Evolutionary conservation across 2,329 filamentous ascomycete genomes (phyloP).

Genomic region (Lachnellula suecica): DNA sequence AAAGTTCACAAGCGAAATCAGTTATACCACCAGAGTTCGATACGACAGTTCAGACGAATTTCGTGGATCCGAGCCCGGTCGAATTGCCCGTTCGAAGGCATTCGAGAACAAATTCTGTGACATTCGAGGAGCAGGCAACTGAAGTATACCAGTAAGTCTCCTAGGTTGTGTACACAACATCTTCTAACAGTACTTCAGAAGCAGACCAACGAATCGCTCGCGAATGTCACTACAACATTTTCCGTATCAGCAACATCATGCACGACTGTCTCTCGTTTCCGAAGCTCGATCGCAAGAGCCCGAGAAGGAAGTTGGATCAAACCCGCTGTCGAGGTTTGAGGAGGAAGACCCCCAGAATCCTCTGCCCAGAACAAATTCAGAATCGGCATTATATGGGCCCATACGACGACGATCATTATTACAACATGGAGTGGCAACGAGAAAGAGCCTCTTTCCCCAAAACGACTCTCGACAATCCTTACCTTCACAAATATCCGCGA

Average conservation of each 20-base stretch:
- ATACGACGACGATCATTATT: conserved; percentile 31
- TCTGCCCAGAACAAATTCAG: conserved; percentile 19
- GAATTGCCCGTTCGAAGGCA: conserved; percentile 5
- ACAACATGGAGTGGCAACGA: conserved; percentile 33
- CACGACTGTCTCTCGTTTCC: conserved; percentile 28
- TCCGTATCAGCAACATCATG: conserved; percentile 14
- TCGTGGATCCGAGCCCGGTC: conserved; percentile 8
- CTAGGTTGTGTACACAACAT: neutral
- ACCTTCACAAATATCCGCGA: conserved; percentile 16
- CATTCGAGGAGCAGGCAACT: neutral
- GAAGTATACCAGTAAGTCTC: neutral
- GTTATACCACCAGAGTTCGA: conserved; percentile 2
- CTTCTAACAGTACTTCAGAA: conserved; percentile 8
- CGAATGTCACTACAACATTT: conserved; percentile 26
- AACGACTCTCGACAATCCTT: conserved; percentile 16
- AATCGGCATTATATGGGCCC: conserved; percentile 25
- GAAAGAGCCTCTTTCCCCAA: conserved; percentile 18
- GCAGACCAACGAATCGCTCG: conserved; percentile 12
- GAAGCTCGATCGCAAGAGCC: conserved; percentile 20
- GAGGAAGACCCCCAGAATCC: conserved; percentile 1
- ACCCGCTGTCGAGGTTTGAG: conserved; percentile 7
- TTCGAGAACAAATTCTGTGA: neutral
- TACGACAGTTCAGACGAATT: conserved; percentile 2
- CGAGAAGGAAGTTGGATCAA: conserved; percentile 5
- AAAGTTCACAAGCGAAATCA: conserved; percentile 17